Evolutionary conservation across 1,284 basidiomycete genomes (phyloP).

Genomic region (Leccinum pachyderme): DNA sequence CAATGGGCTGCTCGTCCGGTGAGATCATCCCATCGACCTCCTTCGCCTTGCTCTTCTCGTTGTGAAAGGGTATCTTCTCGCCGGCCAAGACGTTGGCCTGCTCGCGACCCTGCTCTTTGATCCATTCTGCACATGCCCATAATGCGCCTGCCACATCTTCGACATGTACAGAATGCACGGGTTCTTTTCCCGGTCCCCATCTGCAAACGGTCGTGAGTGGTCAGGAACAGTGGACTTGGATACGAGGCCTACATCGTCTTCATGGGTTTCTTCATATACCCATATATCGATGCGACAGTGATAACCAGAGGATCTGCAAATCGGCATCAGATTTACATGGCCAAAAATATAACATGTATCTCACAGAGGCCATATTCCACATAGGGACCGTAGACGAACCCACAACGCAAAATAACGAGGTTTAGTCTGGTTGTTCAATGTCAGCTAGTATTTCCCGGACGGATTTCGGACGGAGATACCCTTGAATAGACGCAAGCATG

Average conservation of each 20-base stretch:
- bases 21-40: conserved; percentile 62
- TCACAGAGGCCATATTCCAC: conserved; percentile 63
- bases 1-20: conserved; percentile 55
- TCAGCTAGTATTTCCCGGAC: conserved; percentile 6
- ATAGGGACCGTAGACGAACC: conserved; percentile 76
- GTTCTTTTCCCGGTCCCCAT: conserved; percentile 77
- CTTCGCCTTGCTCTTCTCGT: conserved; percentile 64
- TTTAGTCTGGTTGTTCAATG: conserved; percentile 55
- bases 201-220: conserved; percentile 35
- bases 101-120: conserved; percentile 56
- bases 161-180: conserved; percentile 78
- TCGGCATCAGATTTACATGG: conserved; percentile 9
- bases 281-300: conserved; percentile 81
- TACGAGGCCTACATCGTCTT: conserved; percentile 65
- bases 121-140: conserved; percentile 78
- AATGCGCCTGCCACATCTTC: conserved; percentile 75
- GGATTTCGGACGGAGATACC: conserved; percentile 39
- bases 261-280: conserved; percentile 83
- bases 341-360: conserved; percentile 26
- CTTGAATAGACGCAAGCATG: conserved; percentile 69
- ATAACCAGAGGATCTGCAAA: conserved; percentile 52
- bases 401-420: conserved; percentile 72
- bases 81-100: conserved; percentile 62
- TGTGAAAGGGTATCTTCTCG: conserved; percentile 58
- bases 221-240: neutral